These are phyloP conservation scores for Beauveria rudraprayagi DNA, from an alignment of 2,329 filamentous ascomycete genomes.

Conservation along the genomic window DNA sequence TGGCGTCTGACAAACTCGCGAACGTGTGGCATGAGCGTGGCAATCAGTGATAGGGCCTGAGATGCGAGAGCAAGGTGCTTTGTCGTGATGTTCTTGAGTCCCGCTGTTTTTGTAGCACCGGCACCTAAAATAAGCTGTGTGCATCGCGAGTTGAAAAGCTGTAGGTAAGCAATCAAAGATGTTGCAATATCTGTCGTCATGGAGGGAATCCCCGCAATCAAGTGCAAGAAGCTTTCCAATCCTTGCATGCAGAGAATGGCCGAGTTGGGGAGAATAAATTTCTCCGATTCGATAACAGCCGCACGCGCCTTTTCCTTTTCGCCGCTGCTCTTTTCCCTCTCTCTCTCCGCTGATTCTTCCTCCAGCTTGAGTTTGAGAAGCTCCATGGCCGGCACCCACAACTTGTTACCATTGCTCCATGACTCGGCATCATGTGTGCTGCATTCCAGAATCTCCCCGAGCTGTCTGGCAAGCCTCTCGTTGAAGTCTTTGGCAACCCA, in stretches of 20 bases:
- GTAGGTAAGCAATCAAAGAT: slow-evolving; percentile 75
- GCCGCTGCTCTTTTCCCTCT: slow-evolving; percentile 14
- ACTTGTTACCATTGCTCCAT: slow-evolving; percentile 55
- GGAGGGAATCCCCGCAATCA: slow-evolving; percentile 78
- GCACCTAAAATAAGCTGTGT: slow-evolving; percentile 95
- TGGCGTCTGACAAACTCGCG: slow-evolving; percentile 86
- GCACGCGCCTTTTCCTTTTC: slow-evolving; percentile 58
- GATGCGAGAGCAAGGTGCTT: slow-evolving; percentile 89
- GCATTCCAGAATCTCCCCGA: slow-evolving; percentile 58
- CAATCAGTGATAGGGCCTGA: slow-evolving; percentile 80
- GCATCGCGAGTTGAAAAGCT: slow-evolving; percentile 90
- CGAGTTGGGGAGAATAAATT: slow-evolving; percentile 77
- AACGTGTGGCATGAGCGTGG: slow-evolving; percentile 79
- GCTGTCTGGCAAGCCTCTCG: slow-evolving; percentile 49
- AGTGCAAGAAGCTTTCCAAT: slow-evolving; percentile 72
- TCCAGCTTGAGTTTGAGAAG: slow-evolving; percentile 26
- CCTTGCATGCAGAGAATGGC: slow-evolving; percentile 74
- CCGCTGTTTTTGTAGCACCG: slow-evolving; percentile 79
- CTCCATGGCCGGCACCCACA: slow-evolving; percentile 45
- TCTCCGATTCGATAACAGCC: slow-evolving; percentile 75
- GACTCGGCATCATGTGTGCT: slow-evolving; percentile 62
- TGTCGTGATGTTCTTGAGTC: slow-evolving; percentile 91
- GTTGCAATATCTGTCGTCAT: slow-evolving; percentile 78
- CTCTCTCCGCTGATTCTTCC: slow-evolving; percentile 26
- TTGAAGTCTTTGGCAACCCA: slow-evolving; percentile 74